These are phyloP conservation scores for Phylloporus sp. DNA, from an alignment of 768 basidiomycete genomes.

Conservation along the genomic window DNA sequence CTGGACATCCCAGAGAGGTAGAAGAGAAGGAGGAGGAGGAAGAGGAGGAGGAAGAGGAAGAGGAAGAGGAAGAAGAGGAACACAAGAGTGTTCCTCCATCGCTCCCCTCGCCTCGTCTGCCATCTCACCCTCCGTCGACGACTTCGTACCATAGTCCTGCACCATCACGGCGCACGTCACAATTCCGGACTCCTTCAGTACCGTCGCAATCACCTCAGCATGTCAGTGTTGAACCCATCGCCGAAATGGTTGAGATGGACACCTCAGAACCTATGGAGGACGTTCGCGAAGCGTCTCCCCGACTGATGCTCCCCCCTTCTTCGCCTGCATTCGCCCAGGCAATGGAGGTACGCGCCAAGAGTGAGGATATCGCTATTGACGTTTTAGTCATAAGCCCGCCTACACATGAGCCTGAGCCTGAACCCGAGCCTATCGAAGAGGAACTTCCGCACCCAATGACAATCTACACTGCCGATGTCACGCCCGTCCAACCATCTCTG, in stretches of 20 bases:
- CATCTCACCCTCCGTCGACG: constrained; percentile 14
- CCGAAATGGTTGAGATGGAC: constrained; percentile 13
- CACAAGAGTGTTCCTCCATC: background rate
- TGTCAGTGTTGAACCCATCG: constrained; percentile 2
- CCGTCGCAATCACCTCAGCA: constrained; percentile 9
- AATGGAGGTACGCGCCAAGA: background rate
- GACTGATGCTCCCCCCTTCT: constrained; percentile 22
- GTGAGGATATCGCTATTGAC: background rate
- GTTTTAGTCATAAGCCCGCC: background rate
- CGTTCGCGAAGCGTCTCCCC: constrained; percentile 21
- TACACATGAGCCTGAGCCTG: background rate
- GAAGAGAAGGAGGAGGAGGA: constrained; percentile 18
- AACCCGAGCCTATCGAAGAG: constrained; percentile 2
- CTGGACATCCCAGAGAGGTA: constrained; percentile 7
- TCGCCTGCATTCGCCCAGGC: constrained; percentile 10
- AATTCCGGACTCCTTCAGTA: constrained; percentile 6
- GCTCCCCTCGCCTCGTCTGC: constrained; percentile 12
- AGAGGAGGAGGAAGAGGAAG: constrained; percentile 11
- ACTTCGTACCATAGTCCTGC: constrained; percentile 14
- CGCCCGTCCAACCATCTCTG: constrained; percentile 24
- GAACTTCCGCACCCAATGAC: constrained; percentile 15
- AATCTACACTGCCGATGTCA: constrained; percentile 27
- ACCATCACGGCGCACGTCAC: constrained; percentile 19
- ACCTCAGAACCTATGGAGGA: constrained; percentile 18
- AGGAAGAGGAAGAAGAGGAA: constrained; percentile 2